Percentiles rank a stretch among this genome's conserved stretches.
These are phyloP conservation scores for Hymenoscyphus scutula DNA, from an alignment of 2,329 filamentous ascomycete genomes.

Conservation along the genomic window DNA sequence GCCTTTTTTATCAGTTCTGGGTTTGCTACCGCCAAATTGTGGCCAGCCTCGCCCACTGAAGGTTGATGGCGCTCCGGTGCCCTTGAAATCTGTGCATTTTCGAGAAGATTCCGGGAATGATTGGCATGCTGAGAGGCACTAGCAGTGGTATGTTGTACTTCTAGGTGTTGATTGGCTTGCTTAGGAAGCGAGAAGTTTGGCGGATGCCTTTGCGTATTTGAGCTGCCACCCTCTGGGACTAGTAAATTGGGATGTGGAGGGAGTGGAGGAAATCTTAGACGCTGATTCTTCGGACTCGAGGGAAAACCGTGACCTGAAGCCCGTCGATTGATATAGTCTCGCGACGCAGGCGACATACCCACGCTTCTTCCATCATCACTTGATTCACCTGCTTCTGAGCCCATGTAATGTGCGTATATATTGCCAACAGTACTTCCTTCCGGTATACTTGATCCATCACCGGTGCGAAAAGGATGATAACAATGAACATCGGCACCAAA, in stretches of 20 bases:
- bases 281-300: constrained; percentile 7
- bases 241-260: background rate
- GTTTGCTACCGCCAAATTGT: background rate
- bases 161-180: constrained; percentile 1
- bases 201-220: background rate
- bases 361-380: constrained; percentile 13
- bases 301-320: constrained; percentile 11
- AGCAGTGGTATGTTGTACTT: background rate
- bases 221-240: background rate
- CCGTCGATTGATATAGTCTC: background rate
- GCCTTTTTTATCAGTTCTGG: background rate
- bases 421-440: constrained; percentile 34
- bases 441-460: constrained; percentile 11
- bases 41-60: background rate
- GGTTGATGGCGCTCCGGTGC: background rate
- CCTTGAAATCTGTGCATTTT: background rate
- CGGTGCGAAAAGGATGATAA: background rate
- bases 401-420: constrained; percentile 30
- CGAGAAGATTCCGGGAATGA: background rate
- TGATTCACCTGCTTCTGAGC: constrained; percentile 12
- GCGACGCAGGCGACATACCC: background rate
- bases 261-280: background rate
- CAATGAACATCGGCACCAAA: background rate
- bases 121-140: background rate
- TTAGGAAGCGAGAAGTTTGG: constrained; percentile 6